A percentile compares a stretch with the other conserved stretches of the same genome.
phyloP scores from a whole-genome alignment of 2,329 filamentous ascomycete species.

The Arthrobotrys conoides region DNA sequence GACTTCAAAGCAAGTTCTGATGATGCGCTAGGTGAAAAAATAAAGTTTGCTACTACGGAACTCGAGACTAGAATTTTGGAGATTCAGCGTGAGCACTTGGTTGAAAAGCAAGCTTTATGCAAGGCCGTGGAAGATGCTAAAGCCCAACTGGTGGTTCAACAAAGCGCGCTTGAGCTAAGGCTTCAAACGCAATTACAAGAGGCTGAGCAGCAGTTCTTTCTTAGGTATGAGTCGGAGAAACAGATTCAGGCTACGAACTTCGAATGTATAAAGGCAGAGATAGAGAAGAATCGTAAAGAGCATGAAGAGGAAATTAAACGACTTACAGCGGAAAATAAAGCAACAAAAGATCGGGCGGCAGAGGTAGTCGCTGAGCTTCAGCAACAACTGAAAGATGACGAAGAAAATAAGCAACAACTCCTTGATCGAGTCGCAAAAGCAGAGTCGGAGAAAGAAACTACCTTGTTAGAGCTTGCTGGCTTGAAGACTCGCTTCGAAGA shows the following conservation, averaged over 20 bases:
- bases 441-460: slow-evolving; percentile 45
- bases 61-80: slow-evolving; percentile 18
- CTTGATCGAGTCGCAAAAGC: slow-evolving; percentile 54
- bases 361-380: slow-evolving; percentile 50
- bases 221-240: slow-evolving; percentile 30
- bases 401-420: slow-evolving; percentile 54
- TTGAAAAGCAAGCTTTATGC: slow-evolving; percentile 41
- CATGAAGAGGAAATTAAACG: slow-evolving; percentile 33
- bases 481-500: slow-evolving; percentile 34
- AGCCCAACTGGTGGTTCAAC: slow-evolving; percentile 30
- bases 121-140: slow-evolving; percentile 38
- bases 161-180: slow-evolving; percentile 35
- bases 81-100: neutral
- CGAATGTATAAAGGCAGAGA: slow-evolving; percentile 30
- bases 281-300: slow-evolving; percentile 28
- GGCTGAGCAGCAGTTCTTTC: slow-evolving; percentile 42
- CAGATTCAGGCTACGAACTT: slow-evolving; percentile 38
- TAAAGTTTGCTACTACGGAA: slow-evolving; percentile 22
- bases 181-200: slow-evolving; percentile 39
- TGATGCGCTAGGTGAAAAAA: slow-evolving; percentile 16
- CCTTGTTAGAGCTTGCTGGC: slow-evolving; percentile 13
- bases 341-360: slow-evolving; percentile 49
- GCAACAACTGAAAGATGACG: slow-evolving; percentile 48
- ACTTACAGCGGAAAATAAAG: slow-evolving; percentile 27
- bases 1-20: slow-evolving; percentile 17